Evolutionary conservation across 129 eudicot species (phyloP), one percentile per base, ranked within the genome.

Genomic region (Centaurea solstitialis): DNA sequence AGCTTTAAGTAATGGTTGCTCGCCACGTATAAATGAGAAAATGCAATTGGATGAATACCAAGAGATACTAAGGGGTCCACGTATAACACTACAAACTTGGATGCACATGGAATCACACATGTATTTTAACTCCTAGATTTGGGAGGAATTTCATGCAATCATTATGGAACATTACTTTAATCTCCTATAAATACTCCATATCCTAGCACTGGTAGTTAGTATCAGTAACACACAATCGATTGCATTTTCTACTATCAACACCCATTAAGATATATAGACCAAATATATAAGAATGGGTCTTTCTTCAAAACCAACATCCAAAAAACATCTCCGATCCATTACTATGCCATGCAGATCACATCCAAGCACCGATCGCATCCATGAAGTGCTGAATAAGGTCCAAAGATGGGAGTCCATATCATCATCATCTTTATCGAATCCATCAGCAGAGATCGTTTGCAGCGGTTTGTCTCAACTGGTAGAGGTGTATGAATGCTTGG

Each of bases 261-360:
- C 30, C 30, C 2, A 26, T 26, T 26, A 26, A 26, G 30, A 26
- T 26, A 26, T 1, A 26, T 26, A 26, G 1, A 26, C 1, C 30
- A 26, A 2, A 26, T 26, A 72, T 0, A 47, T 12, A 74, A 65
- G 17, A 43, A 80, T 84, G 91, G 86, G 76, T 24, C 15, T 61
- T 40, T 84, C 85, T 6, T 26, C 65, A 40, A 87, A 74, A 74
- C 77, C 72, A 45, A 30, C 68, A 17, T 67, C 79, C n/a, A 64
- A 35, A 7, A 30, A 81, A 20, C 59, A 12, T 11, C 17, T 50
- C 59, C 71, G 88, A 18, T 87, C 88, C 21, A 70, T 68, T 59
- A 76, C 85, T n/a, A 72, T 85, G 5, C 89, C 89, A 15, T 69
- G 86, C 50, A 66, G 84, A 72, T 72, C 83, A 59, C 85, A 88